A percentile compares a stretch with the other conserved stretches of the same genome.
These are phyloP conservation scores for Rosellinia necatrix DNA, from an alignment of 2,329 filamentous ascomycete species.

Conservation along the genomic window DNA sequence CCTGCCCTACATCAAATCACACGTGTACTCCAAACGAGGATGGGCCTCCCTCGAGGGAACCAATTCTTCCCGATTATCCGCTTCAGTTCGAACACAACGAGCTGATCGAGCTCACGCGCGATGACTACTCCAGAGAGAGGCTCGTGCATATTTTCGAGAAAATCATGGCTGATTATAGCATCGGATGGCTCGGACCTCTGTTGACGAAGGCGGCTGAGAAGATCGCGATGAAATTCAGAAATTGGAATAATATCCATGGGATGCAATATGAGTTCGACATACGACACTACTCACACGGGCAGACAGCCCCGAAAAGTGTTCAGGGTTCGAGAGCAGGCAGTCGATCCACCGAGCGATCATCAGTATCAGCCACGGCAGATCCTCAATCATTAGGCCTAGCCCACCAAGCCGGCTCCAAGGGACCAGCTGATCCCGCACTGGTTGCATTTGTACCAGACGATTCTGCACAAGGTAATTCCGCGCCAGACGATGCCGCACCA, in stretches of 20 bases:
- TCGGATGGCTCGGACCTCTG: slow-evolving; percentile 8
- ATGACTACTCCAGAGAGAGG: slow-evolving; percentile 5
- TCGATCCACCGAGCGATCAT: neutral
- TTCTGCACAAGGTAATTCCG: too few species aligned
- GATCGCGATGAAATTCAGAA: slow-evolving; percentile 1
- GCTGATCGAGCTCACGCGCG: neutral
- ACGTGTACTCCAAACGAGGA: slow-evolving; percentile 3
- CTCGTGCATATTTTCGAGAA: slow-evolving; percentile 8
- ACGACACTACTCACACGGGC: slow-evolving; percentile 13
- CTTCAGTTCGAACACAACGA: slow-evolving; percentile 16
- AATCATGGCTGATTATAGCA: slow-evolving; percentile 15
- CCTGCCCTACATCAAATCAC: slow-evolving; percentile 2
- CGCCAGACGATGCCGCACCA: too few species aligned
- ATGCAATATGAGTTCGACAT: neutral
- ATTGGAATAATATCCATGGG: neutral
- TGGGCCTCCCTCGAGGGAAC: neutral
- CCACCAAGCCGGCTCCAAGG: neutral
- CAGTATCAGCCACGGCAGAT: neutral
- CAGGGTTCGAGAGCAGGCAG: neutral
- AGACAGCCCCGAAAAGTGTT: neutral
- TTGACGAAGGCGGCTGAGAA: neutral
- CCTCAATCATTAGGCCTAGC: neutral
- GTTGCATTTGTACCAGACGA: too few species aligned
- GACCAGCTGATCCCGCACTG: neutral
- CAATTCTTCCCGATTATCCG: slow-evolving; percentile 11